These are phyloP conservation scores for Aspergillus indologenus DNA, from an alignment of 495 filamentous ascomycete species.

Conservation along the genomic window DNA sequence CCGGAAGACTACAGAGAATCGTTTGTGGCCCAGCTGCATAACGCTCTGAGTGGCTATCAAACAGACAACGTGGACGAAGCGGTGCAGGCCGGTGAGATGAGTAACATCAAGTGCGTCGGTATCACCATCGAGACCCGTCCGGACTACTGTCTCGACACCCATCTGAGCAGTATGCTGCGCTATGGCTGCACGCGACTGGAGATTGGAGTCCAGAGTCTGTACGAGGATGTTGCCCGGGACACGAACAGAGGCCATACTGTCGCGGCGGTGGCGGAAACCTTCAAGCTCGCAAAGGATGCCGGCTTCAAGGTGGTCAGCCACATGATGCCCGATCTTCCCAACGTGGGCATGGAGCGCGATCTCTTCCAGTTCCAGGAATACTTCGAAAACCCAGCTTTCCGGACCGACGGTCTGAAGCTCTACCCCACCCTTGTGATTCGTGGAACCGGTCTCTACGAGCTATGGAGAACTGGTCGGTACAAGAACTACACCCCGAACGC, in stretches of 20 bases:
- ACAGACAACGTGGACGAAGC: conserved; percentile 92
- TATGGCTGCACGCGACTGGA: conserved; percentile 96
- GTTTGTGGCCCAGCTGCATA: conserved; percentile 94
- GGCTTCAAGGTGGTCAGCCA: conserved; percentile 98
- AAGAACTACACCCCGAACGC: conserved; percentile 98
- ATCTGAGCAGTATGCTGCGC: conserved; percentile 88
- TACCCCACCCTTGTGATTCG: conserved; percentile 98
- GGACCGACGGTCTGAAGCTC: conserved; percentile 97
- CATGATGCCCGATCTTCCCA: conserved; percentile 99
- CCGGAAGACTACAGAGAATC: conserved; percentile 82
- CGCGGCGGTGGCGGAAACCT: conserved; percentile 89
- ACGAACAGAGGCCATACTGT: conserved; percentile 98
- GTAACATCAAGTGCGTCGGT: conserved; percentile 92
- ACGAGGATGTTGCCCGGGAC: conserved; percentile 97
- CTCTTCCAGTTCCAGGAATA: conserved; percentile 96
- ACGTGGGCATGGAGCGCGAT: conserved; percentile 97
- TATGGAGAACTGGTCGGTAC: conserved; percentile 95
- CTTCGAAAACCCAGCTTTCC: conserved; percentile 93
- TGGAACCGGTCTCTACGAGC: conserved; percentile 92
- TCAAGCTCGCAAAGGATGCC: conserved; percentile 91
- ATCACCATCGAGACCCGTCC: conserved; percentile 98
- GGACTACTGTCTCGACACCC: conserved; percentile 91
- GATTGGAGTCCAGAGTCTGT: conserved; percentile 92
- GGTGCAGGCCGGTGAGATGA: conserved; percentile 87
- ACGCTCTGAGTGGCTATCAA: conserved; percentile 90